Evolutionary conservation across 306 rosid species (phyloP), one percentile per base, ranked within the genome.

Genomic region (Quercus suber): DNA sequence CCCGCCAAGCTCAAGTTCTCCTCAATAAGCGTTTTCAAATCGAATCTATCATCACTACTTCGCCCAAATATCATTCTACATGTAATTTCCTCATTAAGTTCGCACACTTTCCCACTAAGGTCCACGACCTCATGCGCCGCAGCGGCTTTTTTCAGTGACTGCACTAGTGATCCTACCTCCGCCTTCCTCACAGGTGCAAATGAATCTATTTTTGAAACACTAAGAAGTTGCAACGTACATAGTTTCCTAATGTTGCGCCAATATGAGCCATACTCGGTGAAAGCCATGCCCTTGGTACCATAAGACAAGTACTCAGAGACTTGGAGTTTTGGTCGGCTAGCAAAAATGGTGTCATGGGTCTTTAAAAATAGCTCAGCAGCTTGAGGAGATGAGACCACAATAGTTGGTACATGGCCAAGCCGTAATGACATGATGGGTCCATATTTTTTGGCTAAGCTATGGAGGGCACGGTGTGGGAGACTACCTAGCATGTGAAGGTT

Each of bases 391-490:
- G 53, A 45, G 53, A 45, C 21, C 65, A 80, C 84, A 9, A 89
- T 69, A 58, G 86, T 4, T 30, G 83, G 80, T 3, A 78, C 82
- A n/a, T 61, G 71, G 61, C 88, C 90, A 9, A 89, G 63, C 18
- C 87, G 65, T 7, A 85, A 57, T 65, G 73, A 81, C 92, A 89
- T 87, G 27, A 87, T 74, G 58, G 89, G 82, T 3, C 92, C 92
- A 72, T 89, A 45, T 72, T 55, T 74, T 68, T 15, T 71, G 56
- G 92, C 86, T 25, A 85, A 52, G 75, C 83, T 21, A 43, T 81
- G 84, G 79, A 87, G 88, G 53, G 53, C 15, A 45, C 15, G 53
- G 53, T 45, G 52, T 45, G 53, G 53, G 53, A 11, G 15, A 12
- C 53, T 45, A 45, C 53, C 53, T 45, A 45, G 53, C 53, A 45